Conservation (phyloP, 305 asterid species). For the Rubia balearica region DNA sequence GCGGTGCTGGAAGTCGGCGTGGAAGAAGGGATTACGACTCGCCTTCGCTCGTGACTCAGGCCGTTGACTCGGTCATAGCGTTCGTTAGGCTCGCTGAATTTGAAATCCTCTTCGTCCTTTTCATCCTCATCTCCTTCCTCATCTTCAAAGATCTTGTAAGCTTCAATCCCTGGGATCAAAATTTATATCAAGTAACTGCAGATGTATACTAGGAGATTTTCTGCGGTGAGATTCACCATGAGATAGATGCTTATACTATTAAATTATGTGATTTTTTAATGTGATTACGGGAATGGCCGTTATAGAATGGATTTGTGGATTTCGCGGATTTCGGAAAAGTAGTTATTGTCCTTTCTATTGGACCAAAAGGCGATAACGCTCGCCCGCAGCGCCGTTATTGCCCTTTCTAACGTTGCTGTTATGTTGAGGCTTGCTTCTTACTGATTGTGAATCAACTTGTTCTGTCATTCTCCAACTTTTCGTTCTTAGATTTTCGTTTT, state of each 20-base stretch:
- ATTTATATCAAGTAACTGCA: background rate
- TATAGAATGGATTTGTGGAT: background rate
- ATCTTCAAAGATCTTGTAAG: constrained; percentile 80
- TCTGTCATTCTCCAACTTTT: background rate
- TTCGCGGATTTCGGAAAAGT: background rate
- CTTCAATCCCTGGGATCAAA: background rate
- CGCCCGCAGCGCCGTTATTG: too few relatives aligned
- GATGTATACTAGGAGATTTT: background rate
- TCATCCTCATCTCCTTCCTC: constrained; percentile 52
- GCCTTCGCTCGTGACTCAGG: constrained; percentile 51
- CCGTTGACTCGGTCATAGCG: constrained; percentile 50
- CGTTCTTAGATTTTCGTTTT: too few relatives aligned
- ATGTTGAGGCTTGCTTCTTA: background rate
- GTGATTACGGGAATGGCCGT: background rate
- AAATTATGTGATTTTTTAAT: background rate
- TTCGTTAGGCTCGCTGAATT: constrained; percentile 71
- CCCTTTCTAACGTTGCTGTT: background rate
- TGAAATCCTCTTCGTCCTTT: constrained; percentile 77
- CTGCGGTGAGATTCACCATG: background rate
- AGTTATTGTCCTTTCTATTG: too few relatives aligned
- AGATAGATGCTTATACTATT: background rate
- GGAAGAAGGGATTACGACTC: constrained; percentile 19
- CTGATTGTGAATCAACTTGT: background rate
- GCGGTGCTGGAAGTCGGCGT: constrained; percentile 20
- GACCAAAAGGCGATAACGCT: too few relatives aligned